Conservation (phyloP, 73 alveolate genomes). For the Effrenium voratum region DNA sequence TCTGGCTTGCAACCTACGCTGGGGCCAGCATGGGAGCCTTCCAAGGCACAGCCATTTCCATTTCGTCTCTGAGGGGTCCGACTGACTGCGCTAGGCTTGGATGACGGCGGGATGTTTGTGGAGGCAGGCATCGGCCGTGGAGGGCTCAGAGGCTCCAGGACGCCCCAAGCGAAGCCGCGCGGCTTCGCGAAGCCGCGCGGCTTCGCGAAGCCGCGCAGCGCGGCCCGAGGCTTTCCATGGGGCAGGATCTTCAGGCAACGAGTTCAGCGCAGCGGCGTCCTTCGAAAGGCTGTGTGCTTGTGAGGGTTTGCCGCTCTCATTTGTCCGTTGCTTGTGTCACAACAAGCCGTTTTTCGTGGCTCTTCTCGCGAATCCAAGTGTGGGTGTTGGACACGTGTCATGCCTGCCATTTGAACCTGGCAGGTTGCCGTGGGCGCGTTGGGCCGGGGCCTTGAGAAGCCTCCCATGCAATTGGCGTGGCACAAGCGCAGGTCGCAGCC, state of each 20-base stretch:
- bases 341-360: no score
- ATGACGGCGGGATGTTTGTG: constrained; percentile 62
- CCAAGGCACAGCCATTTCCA: constrained; percentile 30
- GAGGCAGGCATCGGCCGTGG: constrained; percentile 46
- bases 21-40: constrained; percentile 27
- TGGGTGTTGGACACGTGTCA: no score
- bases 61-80: no score
- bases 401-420: no score
- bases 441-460: constrained; percentile 11
- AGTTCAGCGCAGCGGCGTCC: constrained; percentile 43
- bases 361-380: no score
- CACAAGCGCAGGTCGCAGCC: neutral
- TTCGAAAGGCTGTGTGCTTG: constrained; percentile 33
- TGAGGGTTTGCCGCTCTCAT: no score
- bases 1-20: constrained; percentile 51
- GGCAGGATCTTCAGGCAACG: constrained; percentile 55
- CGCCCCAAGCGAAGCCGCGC: no score
- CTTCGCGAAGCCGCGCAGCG: neutral
- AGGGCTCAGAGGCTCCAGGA: no score
- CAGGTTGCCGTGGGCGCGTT: constrained; percentile 55
- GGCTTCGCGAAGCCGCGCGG: neutral
- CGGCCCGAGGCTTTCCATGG: constrained; percentile 46
- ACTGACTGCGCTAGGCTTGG: constrained; percentile 13
- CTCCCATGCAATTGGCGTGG: neutral
- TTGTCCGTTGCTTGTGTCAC: no score